phyloP scores from a whole-genome alignment of 2,329 filamentous ascomycete species.

The Cladophialophora bantiana region DNA sequence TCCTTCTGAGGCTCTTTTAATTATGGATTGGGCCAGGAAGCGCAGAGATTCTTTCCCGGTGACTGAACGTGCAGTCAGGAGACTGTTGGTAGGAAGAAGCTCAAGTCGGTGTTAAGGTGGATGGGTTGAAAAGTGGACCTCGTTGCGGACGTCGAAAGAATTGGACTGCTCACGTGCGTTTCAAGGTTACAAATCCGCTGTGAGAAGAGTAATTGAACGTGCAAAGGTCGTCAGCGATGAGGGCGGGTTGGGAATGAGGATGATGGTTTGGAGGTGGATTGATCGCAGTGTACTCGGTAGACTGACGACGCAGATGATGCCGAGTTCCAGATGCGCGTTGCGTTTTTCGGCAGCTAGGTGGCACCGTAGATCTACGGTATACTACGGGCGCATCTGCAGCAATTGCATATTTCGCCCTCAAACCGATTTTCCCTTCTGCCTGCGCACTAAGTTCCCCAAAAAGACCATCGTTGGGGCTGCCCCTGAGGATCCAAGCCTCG shows the following conservation, averaged over 20 bases:
- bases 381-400: not conserved
- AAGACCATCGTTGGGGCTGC: not conserved
- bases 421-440: conserved; percentile 7
- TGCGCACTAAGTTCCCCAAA: conserved; percentile 5
- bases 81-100: not conserved
- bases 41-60: not conserved
- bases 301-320: conserved; percentile 19
- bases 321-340: not conserved
- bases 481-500: conserved; percentile 13
- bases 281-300: conserved; percentile 1
- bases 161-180: not conserved
- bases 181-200: not conserved
- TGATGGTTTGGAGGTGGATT: conserved; percentile 19
- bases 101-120: not conserved
- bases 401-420: not conserved
- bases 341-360: not conserved
- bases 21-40: not conserved
- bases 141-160: not conserved
- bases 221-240: not conserved
- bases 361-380: not conserved
- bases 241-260: conserved; percentile 9
- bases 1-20: conserved; percentile 3
- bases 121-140: not conserved
- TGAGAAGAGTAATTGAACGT: not conserved
- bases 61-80: not conserved